Conservation (phyloP, 106 monocot species). For the Posidonia australis region DNA sequence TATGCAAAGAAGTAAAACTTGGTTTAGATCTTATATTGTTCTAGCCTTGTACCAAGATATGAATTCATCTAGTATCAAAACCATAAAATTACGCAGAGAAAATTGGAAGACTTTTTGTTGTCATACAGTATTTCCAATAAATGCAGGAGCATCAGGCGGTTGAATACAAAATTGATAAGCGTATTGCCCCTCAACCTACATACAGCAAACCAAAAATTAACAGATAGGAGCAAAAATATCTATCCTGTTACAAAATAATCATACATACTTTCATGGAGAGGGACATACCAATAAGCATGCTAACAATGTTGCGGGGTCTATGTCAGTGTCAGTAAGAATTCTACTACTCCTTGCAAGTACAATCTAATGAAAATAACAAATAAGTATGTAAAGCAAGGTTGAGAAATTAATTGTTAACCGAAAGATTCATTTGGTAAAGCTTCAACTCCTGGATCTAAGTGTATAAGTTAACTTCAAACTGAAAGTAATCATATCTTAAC, state of each 20-base stretch:
- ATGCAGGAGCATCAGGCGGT: conserved; percentile 80
- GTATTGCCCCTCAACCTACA: conserved; percentile 68
- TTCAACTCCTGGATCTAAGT: too few species aligned
- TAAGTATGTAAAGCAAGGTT: too few species aligned
- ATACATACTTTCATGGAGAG: background rate
- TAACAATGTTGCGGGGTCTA: conserved; percentile 61
- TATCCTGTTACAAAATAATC: background rate
- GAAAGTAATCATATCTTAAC: too few species aligned
- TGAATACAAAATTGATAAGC: conserved; percentile 92
- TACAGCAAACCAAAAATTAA: conserved; percentile 2
- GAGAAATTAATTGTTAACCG: too few species aligned
- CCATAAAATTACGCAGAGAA: background rate
- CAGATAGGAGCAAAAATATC: background rate
- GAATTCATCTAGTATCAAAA: background rate
- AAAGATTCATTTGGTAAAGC: too few species aligned
- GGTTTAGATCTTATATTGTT: too few species aligned
- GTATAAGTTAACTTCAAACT: too few species aligned
- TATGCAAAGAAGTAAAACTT: too few species aligned
- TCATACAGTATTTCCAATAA: conserved; percentile 97
- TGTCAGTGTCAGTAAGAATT: conserved; percentile 45
- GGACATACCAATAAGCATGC: conserved; percentile 51
- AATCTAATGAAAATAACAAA: conserved; percentile 38
- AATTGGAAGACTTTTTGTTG: background rate
- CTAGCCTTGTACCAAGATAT: background rate
- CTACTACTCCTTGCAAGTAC: conserved; percentile 79